Evolutionary conservation across 108 stramenopile genomes (phyloP).

Genomic region (Cylindrotheca closterium): DNA sequence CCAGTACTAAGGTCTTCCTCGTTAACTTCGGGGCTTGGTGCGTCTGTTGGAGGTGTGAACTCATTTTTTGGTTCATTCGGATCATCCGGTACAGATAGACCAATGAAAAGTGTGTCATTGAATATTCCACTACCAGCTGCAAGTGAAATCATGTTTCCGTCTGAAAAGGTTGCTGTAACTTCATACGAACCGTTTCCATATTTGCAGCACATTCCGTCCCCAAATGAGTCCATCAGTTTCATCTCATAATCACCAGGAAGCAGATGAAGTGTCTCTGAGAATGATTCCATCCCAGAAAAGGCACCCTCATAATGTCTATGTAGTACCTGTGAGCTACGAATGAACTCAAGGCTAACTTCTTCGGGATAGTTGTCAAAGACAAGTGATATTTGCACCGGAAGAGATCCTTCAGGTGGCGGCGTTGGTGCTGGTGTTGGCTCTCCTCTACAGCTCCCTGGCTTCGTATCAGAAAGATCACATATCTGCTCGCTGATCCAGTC

Average conservation of each 20-base stretch:
- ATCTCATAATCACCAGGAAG: not conserved
- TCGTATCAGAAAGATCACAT: constrained; percentile 23
- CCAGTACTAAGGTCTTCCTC: no score
- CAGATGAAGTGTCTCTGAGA: not conserved
- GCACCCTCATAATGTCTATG: not conserved
- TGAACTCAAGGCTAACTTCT: not conserved
- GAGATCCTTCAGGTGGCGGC: no score
- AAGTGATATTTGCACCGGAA: not conserved
- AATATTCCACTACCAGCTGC: not conserved
- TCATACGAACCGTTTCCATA: constrained; percentile 1
- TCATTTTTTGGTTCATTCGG: not conserved
- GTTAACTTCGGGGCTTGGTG: not conserved
- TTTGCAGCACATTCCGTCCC: constrained; percentile 6
- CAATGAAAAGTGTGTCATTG: not conserved
- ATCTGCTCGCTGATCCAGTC: constrained; percentile 44
- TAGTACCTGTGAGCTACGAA: not conserved
- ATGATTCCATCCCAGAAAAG: constrained; percentile 1
- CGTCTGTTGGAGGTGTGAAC: not conserved
- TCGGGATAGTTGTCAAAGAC: not conserved
- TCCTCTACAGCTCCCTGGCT: constrained; percentile 11
- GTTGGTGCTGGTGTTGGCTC: not conserved
- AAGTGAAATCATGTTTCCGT: not conserved
- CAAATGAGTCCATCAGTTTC: not conserved
- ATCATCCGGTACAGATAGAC: not conserved
- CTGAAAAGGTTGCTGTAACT: not conserved